Percentiles rank a stretch among this genome's conserved stretches.
Evolutionary conservation across 192 early-diverging fungal species (phyloP).

Genomic region (Cladochytrium replicatum): DNA sequence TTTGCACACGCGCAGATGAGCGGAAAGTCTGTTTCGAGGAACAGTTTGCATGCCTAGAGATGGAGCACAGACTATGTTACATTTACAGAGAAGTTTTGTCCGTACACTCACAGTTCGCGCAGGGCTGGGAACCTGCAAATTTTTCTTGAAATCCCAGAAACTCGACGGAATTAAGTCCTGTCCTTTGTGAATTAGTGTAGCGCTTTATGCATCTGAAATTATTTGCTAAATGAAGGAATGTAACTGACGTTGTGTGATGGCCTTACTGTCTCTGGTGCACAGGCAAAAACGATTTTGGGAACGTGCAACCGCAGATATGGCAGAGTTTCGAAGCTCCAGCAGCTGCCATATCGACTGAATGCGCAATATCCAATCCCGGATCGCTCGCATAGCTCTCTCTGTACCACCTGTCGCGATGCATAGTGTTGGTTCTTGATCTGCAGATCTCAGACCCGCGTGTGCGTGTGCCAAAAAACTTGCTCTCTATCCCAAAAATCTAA

Average conservation of each 20-base stretch:
- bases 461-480: too few species aligned
- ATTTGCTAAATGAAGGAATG: neutral
- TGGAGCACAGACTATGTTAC: too few species aligned
- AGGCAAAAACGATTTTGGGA: slow-evolving; percentile 24
- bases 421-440: too few species aligned
- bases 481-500: too few species aligned
- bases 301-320: slow-evolving; percentile 28
- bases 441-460: too few species aligned
- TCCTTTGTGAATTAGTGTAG: neutral
- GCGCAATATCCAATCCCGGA: too few species aligned
- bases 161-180: neutral
- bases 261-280: slow-evolving; percentile 29
- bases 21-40: slow-evolving; percentile 16
- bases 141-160: slow-evolving; percentile 2
- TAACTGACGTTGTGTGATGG: neutral
- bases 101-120: neutral
- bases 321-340: too few species aligned
- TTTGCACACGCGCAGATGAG: slow-evolving; percentile 13
- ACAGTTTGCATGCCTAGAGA: slow-evolving; percentile 21
- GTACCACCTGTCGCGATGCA: too few species aligned
- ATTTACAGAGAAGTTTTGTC: neutral
- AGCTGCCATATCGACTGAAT: too few species aligned
- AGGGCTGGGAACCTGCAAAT: neutral
- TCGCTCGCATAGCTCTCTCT: too few species aligned
- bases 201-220: slow-evolving; percentile 12